Percentiles rank a stretch among this genome's conserved stretches.
These are phyloP conservation scores for Mytilinidion resinicola DNA, from an alignment of 495 filamentous ascomycete genomes.

Conservation along the genomic window DNA sequence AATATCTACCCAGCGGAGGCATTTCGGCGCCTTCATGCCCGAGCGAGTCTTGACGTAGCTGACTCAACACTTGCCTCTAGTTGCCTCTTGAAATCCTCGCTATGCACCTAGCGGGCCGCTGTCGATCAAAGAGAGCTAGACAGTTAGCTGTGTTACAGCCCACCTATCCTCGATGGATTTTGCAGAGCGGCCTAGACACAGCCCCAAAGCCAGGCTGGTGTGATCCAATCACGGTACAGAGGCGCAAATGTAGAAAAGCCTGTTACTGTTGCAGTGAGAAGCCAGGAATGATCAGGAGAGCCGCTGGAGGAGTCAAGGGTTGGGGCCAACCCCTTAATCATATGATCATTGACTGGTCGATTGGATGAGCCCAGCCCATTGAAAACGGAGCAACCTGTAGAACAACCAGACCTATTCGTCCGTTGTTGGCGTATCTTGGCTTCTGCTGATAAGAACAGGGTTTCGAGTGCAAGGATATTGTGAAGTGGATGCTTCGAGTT, in stretches of 20 bases:
- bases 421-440: no score
- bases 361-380: neutral
- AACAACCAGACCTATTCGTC: neutral
- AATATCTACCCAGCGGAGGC: no score
- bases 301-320: neutral
- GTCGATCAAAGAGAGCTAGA: neutral
- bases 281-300: neutral
- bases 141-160: neutral
- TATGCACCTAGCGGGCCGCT: neutral
- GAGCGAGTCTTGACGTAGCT: no score
- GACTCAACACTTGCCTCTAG: neutral
- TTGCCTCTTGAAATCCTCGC: neutral
- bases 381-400: neutral
- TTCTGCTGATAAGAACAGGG: no score
- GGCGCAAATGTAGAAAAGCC: neutral
- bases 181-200: neutral
- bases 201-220: neutral
- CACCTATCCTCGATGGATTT: neutral
- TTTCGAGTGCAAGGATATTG: no score
- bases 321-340: neutral
- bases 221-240: neutral
- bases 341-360: neutral
- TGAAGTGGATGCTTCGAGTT: no score
- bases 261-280: neutral
- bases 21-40: no score